Base-by-base conservation (phyloP, 345 rosid species). In the Bretschneidera sinensis region DNA sequence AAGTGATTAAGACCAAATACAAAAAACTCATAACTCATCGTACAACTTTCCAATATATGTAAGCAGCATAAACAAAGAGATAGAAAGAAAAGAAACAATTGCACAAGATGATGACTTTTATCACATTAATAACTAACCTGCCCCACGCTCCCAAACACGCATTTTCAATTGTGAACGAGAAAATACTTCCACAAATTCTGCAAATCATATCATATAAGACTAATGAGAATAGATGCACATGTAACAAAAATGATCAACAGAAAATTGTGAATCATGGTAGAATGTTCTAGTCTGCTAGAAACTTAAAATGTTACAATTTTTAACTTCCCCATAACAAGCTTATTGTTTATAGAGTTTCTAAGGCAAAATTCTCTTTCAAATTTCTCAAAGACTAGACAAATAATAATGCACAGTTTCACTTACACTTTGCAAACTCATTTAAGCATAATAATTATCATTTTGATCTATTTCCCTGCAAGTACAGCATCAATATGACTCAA, bases 61-160 rank as follows among this genome's bases (percentile, higher is more conserved):
- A 47, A n/a, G 53, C 3, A 16, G n/a, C n/a, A n/a, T 5, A 59
- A 60, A 39, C 45, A 1, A 39, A 39, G 11, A 39, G 10, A 11
- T 39, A 4, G 10, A 7, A 39, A 39, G 45, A 14, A 13, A 14
- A 14, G 45, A 39, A 28, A 39, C 4, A 39, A 39, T 39, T 11
- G 4, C 45, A 39, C 45, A 11, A 11, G 15, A 39, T 39, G 45
- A 39, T 39, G 2, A 5, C 15, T 39, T 39, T 39, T 39, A 39
- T 39, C 9, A 39, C 1, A 14, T 39, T 39, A 39, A 39, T 6
- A 62, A 61, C 80, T 69, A 59, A 88, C 96, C 96, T 71, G 98
- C 96, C 21, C 99, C 98, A 5, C 97, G 98, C 78, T 95, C 98
- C 99, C 99, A 91, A 19, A 91, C 98, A 49, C 88, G 89, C 96